phyloP scores from a whole-genome alignment of 2,329 filamentous ascomycete species.

The Trichocomaceae sp. region DNA sequence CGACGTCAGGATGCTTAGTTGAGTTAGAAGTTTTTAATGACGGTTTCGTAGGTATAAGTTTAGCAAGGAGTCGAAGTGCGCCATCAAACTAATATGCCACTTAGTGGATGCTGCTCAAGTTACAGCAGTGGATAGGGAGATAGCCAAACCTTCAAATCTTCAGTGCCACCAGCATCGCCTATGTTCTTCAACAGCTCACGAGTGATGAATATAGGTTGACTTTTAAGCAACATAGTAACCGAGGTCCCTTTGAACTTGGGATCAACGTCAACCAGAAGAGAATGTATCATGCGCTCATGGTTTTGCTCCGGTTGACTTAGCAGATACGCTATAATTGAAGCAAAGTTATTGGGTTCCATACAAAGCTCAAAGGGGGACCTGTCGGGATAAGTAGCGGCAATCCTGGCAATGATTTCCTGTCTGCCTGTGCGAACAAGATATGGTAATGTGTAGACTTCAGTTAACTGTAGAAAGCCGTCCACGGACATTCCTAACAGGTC shows the following conservation, averaged over 20 bases:
- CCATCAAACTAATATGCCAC: slow-evolving; percentile 40
- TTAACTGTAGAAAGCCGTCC: slow-evolving; percentile 64
- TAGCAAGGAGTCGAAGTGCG: slow-evolving; percentile 46
- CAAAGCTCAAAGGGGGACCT: slow-evolving; percentile 56
- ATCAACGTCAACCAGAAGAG: slow-evolving; percentile 61
- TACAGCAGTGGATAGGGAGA: background rate
- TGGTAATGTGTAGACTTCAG: slow-evolving; percentile 76
- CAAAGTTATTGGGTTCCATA: slow-evolving; percentile 53
- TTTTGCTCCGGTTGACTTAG: slow-evolving; percentile 58
- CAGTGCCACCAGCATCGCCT: slow-evolving; percentile 56
- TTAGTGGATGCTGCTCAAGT: background rate
- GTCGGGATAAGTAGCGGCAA: slow-evolving; percentile 61
- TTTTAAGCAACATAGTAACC: slow-evolving; percentile 62
- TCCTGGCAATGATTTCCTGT: slow-evolving; percentile 69
- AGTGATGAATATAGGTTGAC: slow-evolving; percentile 67
- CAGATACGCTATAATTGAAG: slow-evolving; percentile 53
- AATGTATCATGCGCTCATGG: slow-evolving; percentile 60
- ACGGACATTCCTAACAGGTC: slow-evolving; percentile 73
- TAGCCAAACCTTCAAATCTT: slow-evolving; percentile 46
- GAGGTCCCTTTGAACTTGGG: slow-evolving; percentile 61
- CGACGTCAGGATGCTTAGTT: slow-evolving; percentile 54
- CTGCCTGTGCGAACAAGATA: slow-evolving; percentile 76
- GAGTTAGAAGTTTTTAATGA: slow-evolving; percentile 38
- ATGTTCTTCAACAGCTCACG: slow-evolving; percentile 76
- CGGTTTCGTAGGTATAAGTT: slow-evolving; percentile 47